Conservation (phyloP, 2,329 filamentous ascomycete species). For the Calonectria ilicicola region DNA sequence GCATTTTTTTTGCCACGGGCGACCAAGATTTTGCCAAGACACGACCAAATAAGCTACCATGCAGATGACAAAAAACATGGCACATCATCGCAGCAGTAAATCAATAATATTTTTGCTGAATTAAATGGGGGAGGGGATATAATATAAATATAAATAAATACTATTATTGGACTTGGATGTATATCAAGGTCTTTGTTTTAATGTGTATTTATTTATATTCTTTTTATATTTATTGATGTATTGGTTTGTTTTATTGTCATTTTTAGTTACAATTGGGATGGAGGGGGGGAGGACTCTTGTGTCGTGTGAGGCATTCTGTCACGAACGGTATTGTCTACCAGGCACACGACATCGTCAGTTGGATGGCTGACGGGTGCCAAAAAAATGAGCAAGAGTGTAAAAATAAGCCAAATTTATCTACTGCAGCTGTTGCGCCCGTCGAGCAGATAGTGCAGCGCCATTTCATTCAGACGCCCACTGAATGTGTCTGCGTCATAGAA, state of each 20-base stretch:
- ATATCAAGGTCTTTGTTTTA: no score
- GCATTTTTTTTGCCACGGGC: slow-evolving; percentile 17
- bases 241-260: no score
- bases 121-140: no score
- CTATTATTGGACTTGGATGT: no score
- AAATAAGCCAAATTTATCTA: not conserved
- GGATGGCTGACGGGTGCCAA: not conserved
- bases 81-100: not conserved
- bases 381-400: not conserved
- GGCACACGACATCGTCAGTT: not conserved
- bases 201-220: no score
- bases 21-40: slow-evolving; percentile 7
- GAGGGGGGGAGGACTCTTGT: no score
- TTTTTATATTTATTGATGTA: no score
- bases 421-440: not conserved
- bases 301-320: no score
- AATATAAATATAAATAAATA: no score
- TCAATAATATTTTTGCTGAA: no score
- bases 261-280: no score
- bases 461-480: not conserved
- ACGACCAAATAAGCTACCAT: not conserved
- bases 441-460: not conserved
- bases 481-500: slow-evolving; percentile 8
- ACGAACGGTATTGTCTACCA: not conserved
- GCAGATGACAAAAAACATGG: not conserved